Evolutionary conservation across 805 yeast species (phyloP), one percentile per base, ranked within the genome.

Genomic region (Candida easanensis): DNA sequence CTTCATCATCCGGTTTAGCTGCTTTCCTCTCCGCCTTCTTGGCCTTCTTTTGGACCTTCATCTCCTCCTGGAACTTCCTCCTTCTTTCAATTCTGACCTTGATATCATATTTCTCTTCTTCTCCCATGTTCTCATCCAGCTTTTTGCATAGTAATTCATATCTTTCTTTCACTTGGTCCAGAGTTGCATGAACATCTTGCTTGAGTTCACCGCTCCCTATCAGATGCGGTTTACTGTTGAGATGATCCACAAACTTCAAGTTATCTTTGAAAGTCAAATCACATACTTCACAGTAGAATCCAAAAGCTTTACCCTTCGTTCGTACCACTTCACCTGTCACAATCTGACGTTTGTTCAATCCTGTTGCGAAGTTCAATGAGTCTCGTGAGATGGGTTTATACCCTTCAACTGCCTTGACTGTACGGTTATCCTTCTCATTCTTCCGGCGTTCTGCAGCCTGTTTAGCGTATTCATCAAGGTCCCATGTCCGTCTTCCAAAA

Each of bases 231-330:
- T 80, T 80, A 28, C 88, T 79, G 57, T 87, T 88, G 57, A 88
- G 68, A 65, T 93, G 98, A 58, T 90, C 95, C 4, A 88, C 72
- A 59, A 81, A 80, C 48, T 88, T 84, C 52, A 88, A 65, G 44
- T 85, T 84, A 60, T 93, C 97, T 57, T 88, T 81, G 65, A 79
- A 91, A 2, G 91, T 82, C 45, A 87, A 62, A 49, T 83, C 78
- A 63, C 99, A 93, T 2, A 77, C 62, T 10, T 83, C 85, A 64
- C 99, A 93, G 53, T 76, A 76, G 63, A 91, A 91, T 18, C 97
- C 97, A 47, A 87, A 86, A 20, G 85, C 78, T 42, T 73, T 73
- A 41, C 88, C 79, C 48, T 58, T 59, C 32, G 69, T 71, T 16
- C 54, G 62, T 0, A 60, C 52, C 6, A 59, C 54, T 18, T 61